A percentile compares a stretch with the other conserved stretches of the same genome.
phyloP scores from a whole-genome alignment of 768 basidiomycete species.

The Pulveroboletus sp. region DNA sequence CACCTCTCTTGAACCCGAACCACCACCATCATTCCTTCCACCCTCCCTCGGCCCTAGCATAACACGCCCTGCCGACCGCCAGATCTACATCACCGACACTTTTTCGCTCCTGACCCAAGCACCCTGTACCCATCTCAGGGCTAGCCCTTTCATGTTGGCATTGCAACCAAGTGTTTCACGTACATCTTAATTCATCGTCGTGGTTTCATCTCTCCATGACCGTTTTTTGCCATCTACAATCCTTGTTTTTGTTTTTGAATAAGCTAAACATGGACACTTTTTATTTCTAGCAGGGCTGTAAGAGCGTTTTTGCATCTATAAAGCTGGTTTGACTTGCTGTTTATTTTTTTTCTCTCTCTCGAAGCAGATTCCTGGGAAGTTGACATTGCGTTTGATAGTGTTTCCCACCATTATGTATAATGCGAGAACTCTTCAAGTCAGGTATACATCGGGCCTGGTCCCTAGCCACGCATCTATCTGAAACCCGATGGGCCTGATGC shows the following conservation, averaged over 20 bases:
- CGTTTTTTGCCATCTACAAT: neutral
- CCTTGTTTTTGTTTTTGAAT: neutral
- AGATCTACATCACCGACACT: neutral
- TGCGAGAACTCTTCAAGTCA: neutral
- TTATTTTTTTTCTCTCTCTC: neutral
- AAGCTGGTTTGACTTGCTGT: neutral
- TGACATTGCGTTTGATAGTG: neutral
- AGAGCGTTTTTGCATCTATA: neutral
- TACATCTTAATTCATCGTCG: neutral
- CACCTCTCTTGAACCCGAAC: constrained; percentile 29
- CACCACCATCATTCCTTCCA: constrained; percentile 20
- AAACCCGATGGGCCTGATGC: neutral
- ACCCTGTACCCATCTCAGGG: neutral
- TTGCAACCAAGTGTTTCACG: neutral
- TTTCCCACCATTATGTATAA: constrained; percentile 11
- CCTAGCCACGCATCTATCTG: neutral
- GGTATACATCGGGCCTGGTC: neutral
- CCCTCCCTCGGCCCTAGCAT: neutral
- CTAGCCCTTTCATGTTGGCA: neutral
- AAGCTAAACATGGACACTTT: neutral
- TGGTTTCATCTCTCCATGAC: neutral
- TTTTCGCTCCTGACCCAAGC: neutral
- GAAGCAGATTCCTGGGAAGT: neutral
- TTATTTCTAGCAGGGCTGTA: neutral
- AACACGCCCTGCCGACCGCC: neutral